Conservation (phyloP, 2,329 filamentous ascomycete genomes). For the Pestalotiopsis sp. region DNA sequence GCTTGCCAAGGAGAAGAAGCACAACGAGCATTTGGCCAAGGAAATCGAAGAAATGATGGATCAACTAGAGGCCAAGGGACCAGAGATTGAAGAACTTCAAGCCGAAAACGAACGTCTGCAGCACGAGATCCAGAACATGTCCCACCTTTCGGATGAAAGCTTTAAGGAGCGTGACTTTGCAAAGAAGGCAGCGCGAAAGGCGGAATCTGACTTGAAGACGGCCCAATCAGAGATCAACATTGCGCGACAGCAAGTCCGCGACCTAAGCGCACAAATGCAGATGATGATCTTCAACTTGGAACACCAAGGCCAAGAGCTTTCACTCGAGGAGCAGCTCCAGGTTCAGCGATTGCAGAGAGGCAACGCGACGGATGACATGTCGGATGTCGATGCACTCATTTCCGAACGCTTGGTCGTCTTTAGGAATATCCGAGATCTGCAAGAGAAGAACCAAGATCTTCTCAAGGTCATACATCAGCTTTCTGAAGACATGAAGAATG, state of each 20-base stretch:
- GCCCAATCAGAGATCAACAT: conserved; percentile 73
- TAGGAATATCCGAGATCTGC: conserved; percentile 80
- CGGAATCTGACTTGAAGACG: conserved; percentile 69
- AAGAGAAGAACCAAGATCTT: conserved; percentile 85
- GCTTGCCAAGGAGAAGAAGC: conserved; percentile 72
- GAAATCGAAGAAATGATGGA: conserved; percentile 85
- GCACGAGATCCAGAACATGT: conserved; percentile 81
- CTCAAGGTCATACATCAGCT: conserved; percentile 82
- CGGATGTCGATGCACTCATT: conserved; percentile 86
- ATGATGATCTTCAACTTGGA: conserved; percentile 87
- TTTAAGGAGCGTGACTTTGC: conserved; percentile 79
- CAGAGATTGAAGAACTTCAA: conserved; percentile 84
- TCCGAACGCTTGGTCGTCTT: conserved; percentile 88
- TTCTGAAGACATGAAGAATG: conserved; percentile 86
- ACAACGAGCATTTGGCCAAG: conserved; percentile 72
- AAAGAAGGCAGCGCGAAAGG: conserved; percentile 76
- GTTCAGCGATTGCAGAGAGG: conserved; percentile 78
- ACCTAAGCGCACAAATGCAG: conserved; percentile 87
- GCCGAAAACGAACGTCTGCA: conserved; percentile 80
- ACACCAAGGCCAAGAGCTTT: conserved; percentile 73
- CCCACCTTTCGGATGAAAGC: conserved; percentile 78
- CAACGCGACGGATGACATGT: conserved; percentile 71
- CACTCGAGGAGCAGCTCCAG: conserved; percentile 70
- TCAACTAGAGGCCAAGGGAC: conserved; percentile 81
- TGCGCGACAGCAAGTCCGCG: conserved; percentile 82